A percentile compares a stretch with the other conserved stretches of the same genome.
Evolutionary conservation across 2,329 filamentous ascomycete species (phyloP).

Genomic region (Stagonosporopsis vannaccii): DNA sequence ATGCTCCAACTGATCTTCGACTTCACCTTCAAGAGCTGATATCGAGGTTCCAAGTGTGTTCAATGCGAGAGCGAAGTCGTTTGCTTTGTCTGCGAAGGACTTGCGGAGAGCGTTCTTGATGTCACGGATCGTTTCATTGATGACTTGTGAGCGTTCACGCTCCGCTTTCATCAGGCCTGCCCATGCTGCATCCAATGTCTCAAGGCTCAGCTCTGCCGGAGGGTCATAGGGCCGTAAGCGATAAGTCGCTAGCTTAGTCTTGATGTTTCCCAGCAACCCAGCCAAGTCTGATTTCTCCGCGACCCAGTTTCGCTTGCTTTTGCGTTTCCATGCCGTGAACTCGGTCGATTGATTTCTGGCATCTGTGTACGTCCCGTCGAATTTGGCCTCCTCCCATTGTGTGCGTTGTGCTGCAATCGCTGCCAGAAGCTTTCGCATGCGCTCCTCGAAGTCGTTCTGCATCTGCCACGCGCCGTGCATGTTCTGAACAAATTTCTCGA

Average conservation of each 20-base stretch:
- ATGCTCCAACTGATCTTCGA: constrained; percentile 91
- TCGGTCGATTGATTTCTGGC: constrained; percentile 84
- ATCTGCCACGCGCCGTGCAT: constrained; percentile 99
- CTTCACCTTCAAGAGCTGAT: constrained; percentile 94
- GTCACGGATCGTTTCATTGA: constrained; percentile 98
- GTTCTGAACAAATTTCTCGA: constrained; percentile 98
- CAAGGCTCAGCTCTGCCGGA: constrained; percentile 80
- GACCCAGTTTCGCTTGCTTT: constrained; percentile 92
- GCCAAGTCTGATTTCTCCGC: constrained; percentile 96
- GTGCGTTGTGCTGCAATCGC: constrained; percentile 76
- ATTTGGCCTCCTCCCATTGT: constrained; percentile 79
- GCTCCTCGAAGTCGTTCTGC: constrained; percentile 93
- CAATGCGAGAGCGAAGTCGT: constrained; percentile 93
- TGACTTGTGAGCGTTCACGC: constrained; percentile 86
- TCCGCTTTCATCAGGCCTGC: constrained; percentile 79
- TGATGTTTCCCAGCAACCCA: constrained; percentile 94
- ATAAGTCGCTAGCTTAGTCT: constrained; percentile 97
- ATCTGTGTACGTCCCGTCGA: constrained; percentile 90
- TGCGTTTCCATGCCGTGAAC: constrained; percentile 89
- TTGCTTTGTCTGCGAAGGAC: constrained; percentile 96
- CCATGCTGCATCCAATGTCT: constrained; percentile 86
- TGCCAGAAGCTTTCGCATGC: constrained; percentile 83
- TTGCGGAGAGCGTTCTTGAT: constrained; percentile 95
- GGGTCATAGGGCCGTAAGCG: constrained; percentile 89
- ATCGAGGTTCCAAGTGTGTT: constrained; percentile 95